These are phyloP conservation scores for Achaetomiella virescens DNA, from an alignment of 495 filamentous ascomycete genomes.

Conservation along the genomic window DNA sequence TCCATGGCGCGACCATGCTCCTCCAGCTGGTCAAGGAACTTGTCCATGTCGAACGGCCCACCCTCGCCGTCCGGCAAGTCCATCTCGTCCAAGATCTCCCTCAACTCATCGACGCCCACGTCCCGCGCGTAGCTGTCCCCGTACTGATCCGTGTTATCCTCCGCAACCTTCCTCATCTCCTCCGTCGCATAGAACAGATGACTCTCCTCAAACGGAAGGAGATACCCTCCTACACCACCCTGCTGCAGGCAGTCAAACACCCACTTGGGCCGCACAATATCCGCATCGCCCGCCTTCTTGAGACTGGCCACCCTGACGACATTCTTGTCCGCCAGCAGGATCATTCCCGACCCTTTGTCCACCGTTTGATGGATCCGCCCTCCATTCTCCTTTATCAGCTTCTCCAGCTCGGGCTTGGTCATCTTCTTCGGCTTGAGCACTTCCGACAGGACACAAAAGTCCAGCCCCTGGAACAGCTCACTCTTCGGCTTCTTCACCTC, in stretches of 20 bases:
- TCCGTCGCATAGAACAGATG: slow-evolving; percentile 45
- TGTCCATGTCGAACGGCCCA: slow-evolving; percentile 28
- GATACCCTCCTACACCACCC: slow-evolving; percentile 49
- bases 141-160: slow-evolving; percentile 61
- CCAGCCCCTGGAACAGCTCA: slow-evolving; percentile 60
- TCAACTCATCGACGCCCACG: slow-evolving; percentile 58
- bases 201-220: slow-evolving; percentile 43
- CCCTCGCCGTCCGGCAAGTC: slow-evolving; percentile 10
- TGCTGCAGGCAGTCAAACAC: slow-evolving; percentile 75
- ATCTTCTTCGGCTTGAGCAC: slow-evolving; percentile 50
- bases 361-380: slow-evolving; percentile 75
- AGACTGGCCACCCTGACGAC: slow-evolving; percentile 82
- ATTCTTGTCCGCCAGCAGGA: slow-evolving; percentile 75
- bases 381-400: slow-evolving; percentile 79
- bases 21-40: slow-evolving; percentile 50
- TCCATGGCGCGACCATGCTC: slow-evolving; percentile 46
- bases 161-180: slow-evolving; percentile 23
- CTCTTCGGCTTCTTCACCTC: slow-evolving; percentile 26
- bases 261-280: slow-evolving; percentile 78
- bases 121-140: slow-evolving; percentile 81
- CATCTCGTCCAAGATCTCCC: slow-evolving; percentile 47
- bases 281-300: slow-evolving; percentile 58
- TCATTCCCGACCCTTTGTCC: slow-evolving; percentile 50
- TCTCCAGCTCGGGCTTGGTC: slow-evolving; percentile 74
- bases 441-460: slow-evolving; percentile 61